These are phyloP conservation scores for Jimgerdemannia flammicorona DNA, from an alignment of 192 early-diverging fungal genomes.

Conservation along the genomic window DNA sequence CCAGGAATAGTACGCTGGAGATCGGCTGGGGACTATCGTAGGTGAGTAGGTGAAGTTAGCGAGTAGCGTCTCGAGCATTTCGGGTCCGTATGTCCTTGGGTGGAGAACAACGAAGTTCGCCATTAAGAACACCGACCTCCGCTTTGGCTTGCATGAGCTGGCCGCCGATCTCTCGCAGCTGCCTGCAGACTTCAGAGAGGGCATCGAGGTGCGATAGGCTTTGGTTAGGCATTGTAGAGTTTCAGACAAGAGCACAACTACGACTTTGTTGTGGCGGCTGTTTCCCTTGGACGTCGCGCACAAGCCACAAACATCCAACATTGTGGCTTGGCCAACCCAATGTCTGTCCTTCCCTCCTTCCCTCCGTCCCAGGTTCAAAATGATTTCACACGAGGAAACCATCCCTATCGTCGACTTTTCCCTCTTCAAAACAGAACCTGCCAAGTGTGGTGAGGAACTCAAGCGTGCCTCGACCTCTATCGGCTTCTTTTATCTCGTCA, in stretches of 20 bases:
- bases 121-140: not conserved
- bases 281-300: too few species aligned
- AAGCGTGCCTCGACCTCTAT: conserved; percentile 42
- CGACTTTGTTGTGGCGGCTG: too few species aligned
- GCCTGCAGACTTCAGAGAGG: not conserved
- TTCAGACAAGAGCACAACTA: too few species aligned
- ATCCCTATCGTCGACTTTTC: conserved; percentile 67
- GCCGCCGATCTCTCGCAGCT: not conserved
- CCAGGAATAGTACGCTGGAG: not conserved
- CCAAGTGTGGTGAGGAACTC: conserved; percentile 40
- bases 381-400: conserved; percentile 5
- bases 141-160: not conserved
- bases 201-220: not conserved
- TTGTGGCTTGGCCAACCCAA: too few species aligned
- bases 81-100: too few species aligned
- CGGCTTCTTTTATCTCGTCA: conserved; percentile 61
- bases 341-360: not conserved
- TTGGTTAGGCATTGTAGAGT: not conserved
- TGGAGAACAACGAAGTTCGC: not conserved
- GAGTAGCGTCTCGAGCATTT: not conserved
- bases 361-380: not conserved
- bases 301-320: too few species aligned
- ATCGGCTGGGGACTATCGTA: not conserved
- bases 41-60: not conserved
- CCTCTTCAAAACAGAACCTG: conserved; percentile 38